These are phyloP conservation scores for Cladosporium sp. DNA, from an alignment of 2,329 filamentous ascomycete species.

Conservation along the genomic window DNA sequence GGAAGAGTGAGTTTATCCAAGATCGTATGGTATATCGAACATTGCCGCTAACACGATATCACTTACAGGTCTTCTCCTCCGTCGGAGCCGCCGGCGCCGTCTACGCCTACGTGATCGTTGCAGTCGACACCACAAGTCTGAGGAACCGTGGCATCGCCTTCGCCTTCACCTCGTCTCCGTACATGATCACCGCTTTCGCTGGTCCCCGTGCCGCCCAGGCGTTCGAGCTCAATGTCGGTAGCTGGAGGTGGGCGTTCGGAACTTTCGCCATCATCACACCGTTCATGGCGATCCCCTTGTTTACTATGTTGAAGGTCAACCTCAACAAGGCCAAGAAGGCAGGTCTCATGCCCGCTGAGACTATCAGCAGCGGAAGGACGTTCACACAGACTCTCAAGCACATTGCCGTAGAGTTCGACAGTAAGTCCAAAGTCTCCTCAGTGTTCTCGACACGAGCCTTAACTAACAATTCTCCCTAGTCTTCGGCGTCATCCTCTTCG, in stretches of 20 bases:
- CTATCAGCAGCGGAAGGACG: slow-evolving; percentile 49
- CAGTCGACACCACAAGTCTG: slow-evolving; percentile 67
- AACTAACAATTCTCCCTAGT: slow-evolving; percentile 52
- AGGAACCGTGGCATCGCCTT: slow-evolving; percentile 66
- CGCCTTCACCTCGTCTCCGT: slow-evolving; percentile 64
- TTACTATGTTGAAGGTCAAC: slow-evolving; percentile 59
- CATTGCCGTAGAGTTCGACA: slow-evolving; percentile 65
- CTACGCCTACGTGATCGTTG: slow-evolving; percentile 65
- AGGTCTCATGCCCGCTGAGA: slow-evolving; percentile 49
- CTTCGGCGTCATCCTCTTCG: slow-evolving; percentile 63
- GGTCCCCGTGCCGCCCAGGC: slow-evolving; percentile 28
- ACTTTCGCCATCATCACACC: slow-evolving; percentile 67
- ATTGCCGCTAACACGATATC: not conserved
- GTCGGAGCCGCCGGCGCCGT: slow-evolving; percentile 52
- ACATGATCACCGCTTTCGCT: slow-evolving; percentile 38
- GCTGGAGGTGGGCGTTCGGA: slow-evolving; percentile 70
- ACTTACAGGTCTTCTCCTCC: slow-evolving; percentile 28
- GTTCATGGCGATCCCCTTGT: slow-evolving; percentile 62
- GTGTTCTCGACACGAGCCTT: slow-evolving; percentile 34
- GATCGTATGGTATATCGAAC: not conserved
- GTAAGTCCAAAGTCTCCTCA: not conserved
- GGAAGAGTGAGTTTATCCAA: slow-evolving; percentile 62
- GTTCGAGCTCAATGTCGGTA: slow-evolving; percentile 47
- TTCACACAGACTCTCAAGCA: slow-evolving; percentile 50
- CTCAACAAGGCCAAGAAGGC: slow-evolving; percentile 60